These are phyloP conservation scores for Candida takata DNA, from an alignment of 805 yeast genomes.

Conservation along the genomic window DNA sequence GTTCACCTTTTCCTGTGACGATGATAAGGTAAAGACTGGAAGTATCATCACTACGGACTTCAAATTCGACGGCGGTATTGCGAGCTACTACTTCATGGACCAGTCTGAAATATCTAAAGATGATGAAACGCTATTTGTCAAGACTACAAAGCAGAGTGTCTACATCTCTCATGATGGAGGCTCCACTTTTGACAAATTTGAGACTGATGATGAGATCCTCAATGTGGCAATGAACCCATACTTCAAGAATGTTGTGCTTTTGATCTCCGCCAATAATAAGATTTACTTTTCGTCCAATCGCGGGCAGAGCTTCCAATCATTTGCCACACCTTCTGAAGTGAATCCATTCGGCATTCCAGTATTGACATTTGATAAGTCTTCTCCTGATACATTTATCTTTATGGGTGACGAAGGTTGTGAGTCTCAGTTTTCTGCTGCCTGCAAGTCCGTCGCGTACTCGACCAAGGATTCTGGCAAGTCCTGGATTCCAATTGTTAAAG, in stretches of 20 bases:
- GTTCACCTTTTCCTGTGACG: constrained; percentile 13
- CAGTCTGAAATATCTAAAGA: constrained; percentile 23
- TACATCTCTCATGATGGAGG: constrained; percentile 56
- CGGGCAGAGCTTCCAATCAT: constrained; percentile 38
- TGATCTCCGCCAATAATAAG: constrained; percentile 12
- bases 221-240: constrained; percentile 53
- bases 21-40: constrained; percentile 20
- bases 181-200: constrained; percentile 9
- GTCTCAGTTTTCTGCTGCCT: constrained; percentile 23
- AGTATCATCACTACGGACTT: constrained; percentile 26
- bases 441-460: constrained; percentile 50
- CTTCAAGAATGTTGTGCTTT: constrained; percentile 38
- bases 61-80: constrained; percentile 45
- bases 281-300: constrained; percentile 60
- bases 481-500: constrained; percentile 46
- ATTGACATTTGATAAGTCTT: constrained; percentile 53
- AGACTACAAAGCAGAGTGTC: constrained; percentile 43
- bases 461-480: constrained; percentile 60
- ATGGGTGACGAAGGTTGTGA: constrained; percentile 55
- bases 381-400: constrained; percentile 47
- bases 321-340: constrained; percentile 36
- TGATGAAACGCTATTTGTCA: constrained; percentile 60
- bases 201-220: constrained; percentile 31
- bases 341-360: constrained; percentile 41
- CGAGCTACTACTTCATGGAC: constrained; percentile 53